phyloP scores from a whole-genome alignment of 768 basidiomycete genomes.

The Tricholoma flavovirens region DNA sequence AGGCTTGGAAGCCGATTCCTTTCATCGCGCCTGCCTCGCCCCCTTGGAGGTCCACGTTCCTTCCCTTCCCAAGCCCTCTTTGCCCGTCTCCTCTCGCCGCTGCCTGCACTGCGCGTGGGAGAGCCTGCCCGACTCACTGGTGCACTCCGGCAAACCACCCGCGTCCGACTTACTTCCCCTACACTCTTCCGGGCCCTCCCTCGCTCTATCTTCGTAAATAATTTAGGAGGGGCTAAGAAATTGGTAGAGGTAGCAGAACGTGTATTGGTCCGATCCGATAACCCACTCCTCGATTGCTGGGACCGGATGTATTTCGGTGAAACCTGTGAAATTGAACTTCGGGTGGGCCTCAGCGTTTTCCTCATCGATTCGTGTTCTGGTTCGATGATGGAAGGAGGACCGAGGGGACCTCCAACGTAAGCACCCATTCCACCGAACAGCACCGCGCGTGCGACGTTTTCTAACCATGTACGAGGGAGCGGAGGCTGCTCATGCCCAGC shows the following conservation, averaged over 20 bases:
- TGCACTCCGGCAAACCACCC: conserved; percentile 65
- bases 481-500: conserved; percentile 39
- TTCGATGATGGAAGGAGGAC: neutral
- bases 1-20: conserved; percentile 47
- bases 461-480: conserved; percentile 65
- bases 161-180: conserved; percentile 42
- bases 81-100: conserved; percentile 10
- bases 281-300: conserved; percentile 19
- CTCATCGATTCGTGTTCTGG: neutral
- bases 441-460: conserved; percentile 61
- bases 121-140: conserved; percentile 61
- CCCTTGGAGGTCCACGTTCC: conserved; percentile 18
- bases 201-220: conserved; percentile 31
- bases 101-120: conserved; percentile 22
- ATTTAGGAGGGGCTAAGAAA: conserved; percentile 28
- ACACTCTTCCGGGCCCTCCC: conserved; percentile 30
- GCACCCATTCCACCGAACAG: conserved; percentile 46
- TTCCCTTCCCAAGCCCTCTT: conserved; percentile 16
- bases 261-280: conserved; percentile 33
- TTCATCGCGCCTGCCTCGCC: conserved; percentile 22
- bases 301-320: conserved; percentile 14
- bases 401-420: conserved; percentile 37
- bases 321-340: conserved; percentile 37
- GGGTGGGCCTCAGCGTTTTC: conserved; percentile 27
- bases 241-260: neutral